Percentiles rank a stretch among this genome's conserved stretches.
phyloP scores from a whole-genome alignment of 148 eudicot genomes.

The Dysphania ambrosioides region DNA sequence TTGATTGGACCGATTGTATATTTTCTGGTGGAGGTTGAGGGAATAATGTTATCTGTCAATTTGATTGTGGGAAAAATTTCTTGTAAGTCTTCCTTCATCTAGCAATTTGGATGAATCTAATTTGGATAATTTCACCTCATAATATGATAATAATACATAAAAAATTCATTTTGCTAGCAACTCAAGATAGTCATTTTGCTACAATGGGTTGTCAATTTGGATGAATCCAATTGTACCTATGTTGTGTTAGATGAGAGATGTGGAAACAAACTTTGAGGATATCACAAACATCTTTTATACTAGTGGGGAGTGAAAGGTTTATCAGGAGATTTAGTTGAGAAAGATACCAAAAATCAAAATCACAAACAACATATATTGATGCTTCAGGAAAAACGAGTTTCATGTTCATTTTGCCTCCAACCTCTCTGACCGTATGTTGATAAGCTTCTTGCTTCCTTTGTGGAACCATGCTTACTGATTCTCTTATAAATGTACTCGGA shows the following conservation, averaged over 20 bases:
- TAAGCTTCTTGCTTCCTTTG: not conserved
- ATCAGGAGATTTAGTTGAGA: slow-evolving; percentile 70
- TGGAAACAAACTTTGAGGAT: slow-evolving; percentile 72
- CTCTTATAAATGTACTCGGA: slow-evolving; percentile 37
- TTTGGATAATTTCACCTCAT: no score
- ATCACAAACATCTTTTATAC: slow-evolving; percentile 71
- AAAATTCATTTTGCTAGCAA: no score
- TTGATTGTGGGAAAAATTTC: not conserved
- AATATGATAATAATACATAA: not conserved
- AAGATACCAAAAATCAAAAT: slow-evolving; percentile 83
- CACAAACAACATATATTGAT: slow-evolving; percentile 59
- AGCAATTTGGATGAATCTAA: no score
- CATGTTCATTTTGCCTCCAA: slow-evolving; percentile 90
- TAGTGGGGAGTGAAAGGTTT: slow-evolving; percentile 76
- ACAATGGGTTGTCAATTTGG: slow-evolving; percentile 6
- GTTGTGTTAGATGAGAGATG: slow-evolving; percentile 81
- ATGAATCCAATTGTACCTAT: not conserved
- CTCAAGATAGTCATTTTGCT: no score
- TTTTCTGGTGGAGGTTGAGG: no score
- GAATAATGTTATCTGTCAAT: not conserved
- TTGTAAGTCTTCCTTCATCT: no score
- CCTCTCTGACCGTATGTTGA: not conserved
- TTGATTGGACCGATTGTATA: no score
- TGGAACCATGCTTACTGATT: not conserved
- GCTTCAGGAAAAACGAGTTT: slow-evolving; percentile 74